Evolutionary conservation across 176 grass and related monocot species (phyloP).

Genomic region (Oropetium thomaeum): DNA sequence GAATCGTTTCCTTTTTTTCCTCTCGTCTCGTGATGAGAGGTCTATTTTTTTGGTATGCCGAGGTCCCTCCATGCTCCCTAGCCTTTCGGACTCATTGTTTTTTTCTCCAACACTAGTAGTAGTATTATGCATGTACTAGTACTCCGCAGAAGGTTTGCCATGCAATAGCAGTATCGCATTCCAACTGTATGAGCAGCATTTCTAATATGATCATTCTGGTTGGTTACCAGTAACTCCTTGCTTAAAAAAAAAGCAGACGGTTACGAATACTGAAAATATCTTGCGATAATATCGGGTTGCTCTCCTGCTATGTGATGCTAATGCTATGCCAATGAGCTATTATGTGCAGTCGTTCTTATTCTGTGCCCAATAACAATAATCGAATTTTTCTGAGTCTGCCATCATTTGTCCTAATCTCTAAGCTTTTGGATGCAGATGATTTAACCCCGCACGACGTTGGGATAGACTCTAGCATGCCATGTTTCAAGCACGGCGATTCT

Average conservation of each 20-base stretch:
- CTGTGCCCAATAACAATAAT: neutral
- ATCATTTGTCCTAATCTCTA: neutral
- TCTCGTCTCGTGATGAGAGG: constrained; percentile 5
- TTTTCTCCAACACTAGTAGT: too few species aligned
- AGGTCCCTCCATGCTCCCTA: neutral
- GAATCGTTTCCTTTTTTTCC: neutral
- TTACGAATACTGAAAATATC: neutral
- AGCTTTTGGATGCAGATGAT: constrained; percentile 40
- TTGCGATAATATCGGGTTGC: neutral
- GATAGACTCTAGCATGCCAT: constrained; percentile 36
- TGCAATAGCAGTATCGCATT: neutral
- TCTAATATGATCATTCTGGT: too few species aligned
- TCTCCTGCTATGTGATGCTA: too few species aligned
- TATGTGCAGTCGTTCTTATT: neutral
- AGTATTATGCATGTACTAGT: neutral
- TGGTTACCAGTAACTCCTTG: neutral
- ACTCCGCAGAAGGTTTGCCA: constrained; percentile 1
- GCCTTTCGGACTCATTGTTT: neutral
- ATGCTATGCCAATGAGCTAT: neutral
- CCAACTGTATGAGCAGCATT: neutral
- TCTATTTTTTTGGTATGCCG: constrained; percentile 29
- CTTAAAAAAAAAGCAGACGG: neutral
- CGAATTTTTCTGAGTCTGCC: too few species aligned
- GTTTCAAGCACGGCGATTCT: constrained; percentile 42
- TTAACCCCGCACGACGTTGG: constrained; percentile 53